Evolutionary conservation across 495 filamentous ascomycete genomes (phyloP).

Genomic region (Trichoderma orchidacearum): DNA sequence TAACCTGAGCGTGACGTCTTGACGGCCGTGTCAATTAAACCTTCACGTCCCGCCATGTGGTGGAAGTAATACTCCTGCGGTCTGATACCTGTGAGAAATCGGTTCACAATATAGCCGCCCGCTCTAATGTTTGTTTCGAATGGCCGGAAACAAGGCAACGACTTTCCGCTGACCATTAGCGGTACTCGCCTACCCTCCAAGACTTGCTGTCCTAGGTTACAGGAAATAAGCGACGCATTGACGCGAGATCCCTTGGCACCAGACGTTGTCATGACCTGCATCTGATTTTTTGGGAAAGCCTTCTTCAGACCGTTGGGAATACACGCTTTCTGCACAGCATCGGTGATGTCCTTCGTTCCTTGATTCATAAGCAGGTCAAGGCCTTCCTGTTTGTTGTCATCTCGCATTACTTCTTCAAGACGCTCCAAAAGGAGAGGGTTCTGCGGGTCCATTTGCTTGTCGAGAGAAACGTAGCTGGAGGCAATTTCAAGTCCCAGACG

Average conservation of each 20-base stretch:
- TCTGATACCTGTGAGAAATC: conserved; percentile 95
- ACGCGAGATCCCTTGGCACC: conserved; percentile 89
- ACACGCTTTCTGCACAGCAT: conserved; percentile 62
- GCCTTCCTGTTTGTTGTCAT: conserved; percentile 77
- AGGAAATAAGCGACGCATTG: conserved; percentile 95
- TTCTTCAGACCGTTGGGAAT: conserved; percentile 76
- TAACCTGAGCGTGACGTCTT: conserved; percentile 97
- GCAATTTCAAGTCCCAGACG: conserved; percentile 73
- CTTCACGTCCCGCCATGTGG: conserved; percentile 97
- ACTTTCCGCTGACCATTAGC: conserved; percentile 96
- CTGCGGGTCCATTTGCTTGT: conserved; percentile 39
- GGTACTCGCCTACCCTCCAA: conserved; percentile 91
- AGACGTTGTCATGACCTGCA: conserved; percentile 96
- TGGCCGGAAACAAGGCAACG: conserved; percentile 84
- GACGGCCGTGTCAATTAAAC: conserved; percentile 97
- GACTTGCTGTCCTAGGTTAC: conserved; percentile 93
- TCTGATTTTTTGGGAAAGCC: conserved; percentile 90
- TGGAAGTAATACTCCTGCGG: conserved; percentile 99
- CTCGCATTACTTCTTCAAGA: conserved; percentile 79
- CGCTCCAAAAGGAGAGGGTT: conserved; percentile 60
- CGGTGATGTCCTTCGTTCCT: conserved; percentile 57
- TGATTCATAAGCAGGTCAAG: conserved; percentile 76
- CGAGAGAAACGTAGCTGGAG: conserved; percentile 83
- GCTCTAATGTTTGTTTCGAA: conserved; percentile 82
- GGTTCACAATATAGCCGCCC: conserved; percentile 86